These are phyloP conservation scores for Penicillium lagena DNA, from an alignment of 495 filamentous ascomycete genomes.

Conservation along the genomic window DNA sequence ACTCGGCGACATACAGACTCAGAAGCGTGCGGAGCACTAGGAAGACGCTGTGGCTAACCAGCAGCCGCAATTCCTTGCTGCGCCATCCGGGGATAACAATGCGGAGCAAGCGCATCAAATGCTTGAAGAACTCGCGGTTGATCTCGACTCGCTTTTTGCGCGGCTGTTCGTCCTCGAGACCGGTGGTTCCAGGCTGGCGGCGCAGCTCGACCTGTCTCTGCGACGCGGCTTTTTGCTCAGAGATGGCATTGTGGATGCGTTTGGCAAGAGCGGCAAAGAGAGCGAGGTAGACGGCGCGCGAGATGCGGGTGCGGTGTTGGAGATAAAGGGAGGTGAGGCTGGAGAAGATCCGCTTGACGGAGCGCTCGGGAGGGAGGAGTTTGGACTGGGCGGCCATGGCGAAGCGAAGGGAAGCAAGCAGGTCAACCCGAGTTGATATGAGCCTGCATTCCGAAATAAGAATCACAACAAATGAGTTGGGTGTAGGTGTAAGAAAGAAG, in stretches of 20 bases:
- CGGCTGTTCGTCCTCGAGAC: slow-evolving; percentile 41
- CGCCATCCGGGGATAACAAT: slow-evolving; percentile 87
- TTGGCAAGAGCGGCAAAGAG: slow-evolving; percentile 83
- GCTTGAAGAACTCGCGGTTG: slow-evolving; percentile 92
- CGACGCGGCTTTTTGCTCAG: slow-evolving; percentile 86
- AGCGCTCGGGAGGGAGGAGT: slow-evolving; percentile 60
- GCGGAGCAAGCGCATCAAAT: slow-evolving; percentile 67
- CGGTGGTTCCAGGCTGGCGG: slow-evolving; percentile 48
- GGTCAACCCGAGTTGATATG: slow-evolving; percentile 22
- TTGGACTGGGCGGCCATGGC: slow-evolving; percentile 80
- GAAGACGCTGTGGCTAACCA: slow-evolving; percentile 83
- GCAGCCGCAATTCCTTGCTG: slow-evolving; percentile 79
- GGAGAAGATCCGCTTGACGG: slow-evolving; percentile 66
- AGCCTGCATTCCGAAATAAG: too few species aligned
- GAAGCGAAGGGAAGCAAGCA: slow-evolving; percentile 6
- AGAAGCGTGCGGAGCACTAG: slow-evolving; percentile 83
- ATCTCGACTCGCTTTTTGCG: slow-evolving; percentile 79
- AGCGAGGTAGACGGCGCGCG: slow-evolving; percentile 85
- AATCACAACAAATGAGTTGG: neutral
- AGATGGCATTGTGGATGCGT: slow-evolving; percentile 84
- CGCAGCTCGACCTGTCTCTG: slow-evolving; percentile 58
- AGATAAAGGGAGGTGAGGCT: slow-evolving; percentile 73
- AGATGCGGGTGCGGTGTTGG: slow-evolving; percentile 79
- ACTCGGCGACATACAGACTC: slow-evolving; percentile 90
- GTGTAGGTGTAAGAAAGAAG: neutral